A percentile compares a stretch with the other conserved stretches of the same genome.
Conservation (phyloP, 768 basidiomycete species). For the Rhizopogon salebrosus region DNA sequence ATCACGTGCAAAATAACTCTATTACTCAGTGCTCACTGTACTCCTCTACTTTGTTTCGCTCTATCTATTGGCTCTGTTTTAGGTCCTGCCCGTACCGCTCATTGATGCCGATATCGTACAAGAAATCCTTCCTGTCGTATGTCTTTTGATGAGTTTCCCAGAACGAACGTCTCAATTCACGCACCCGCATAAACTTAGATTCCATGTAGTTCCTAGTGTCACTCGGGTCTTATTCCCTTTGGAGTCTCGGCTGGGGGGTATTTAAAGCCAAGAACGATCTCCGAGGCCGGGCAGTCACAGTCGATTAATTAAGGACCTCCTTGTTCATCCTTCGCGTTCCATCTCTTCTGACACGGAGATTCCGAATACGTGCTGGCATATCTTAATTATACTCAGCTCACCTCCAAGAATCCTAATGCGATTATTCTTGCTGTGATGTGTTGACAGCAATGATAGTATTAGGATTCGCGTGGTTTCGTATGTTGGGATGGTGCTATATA, state of each 20-base stretch:
- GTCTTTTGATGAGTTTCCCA: slow-evolving; percentile 19
- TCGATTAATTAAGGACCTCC: slow-evolving; percentile 45
- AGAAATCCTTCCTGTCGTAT: slow-evolving; percentile 56
- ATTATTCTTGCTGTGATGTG: too few species aligned
- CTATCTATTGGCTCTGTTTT: slow-evolving; percentile 56
- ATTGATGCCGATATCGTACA: slow-evolving; percentile 39
- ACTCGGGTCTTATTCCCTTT: slow-evolving; percentile 76
- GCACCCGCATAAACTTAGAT: slow-evolving; percentile 36
- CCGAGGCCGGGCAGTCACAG: slow-evolving; percentile 52
- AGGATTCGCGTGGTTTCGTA: too few species aligned
- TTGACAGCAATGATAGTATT: too few species aligned
- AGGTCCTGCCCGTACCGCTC: slow-evolving; percentile 50
- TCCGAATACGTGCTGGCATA: background rate
- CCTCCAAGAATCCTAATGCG: background rate
- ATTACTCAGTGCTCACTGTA: slow-evolving; percentile 36
- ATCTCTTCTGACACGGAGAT: background rate
- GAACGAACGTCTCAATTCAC: background rate
- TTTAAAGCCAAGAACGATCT: slow-evolving; percentile 57
- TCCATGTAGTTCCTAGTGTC: slow-evolving; percentile 79
- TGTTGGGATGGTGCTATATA: too few species aligned
- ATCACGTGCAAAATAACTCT: too few species aligned
- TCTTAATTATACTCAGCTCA: background rate
- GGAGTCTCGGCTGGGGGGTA: slow-evolving; percentile 72
- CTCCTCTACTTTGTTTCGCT: slow-evolving; percentile 33
- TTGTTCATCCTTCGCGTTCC: background rate